A percentile compares a stretch with the other conserved stretches of the same genome.
phyloP scores from a whole-genome alignment of 2,329 filamentous ascomycete species.

The Pochonia chlamydosporia region DNA sequence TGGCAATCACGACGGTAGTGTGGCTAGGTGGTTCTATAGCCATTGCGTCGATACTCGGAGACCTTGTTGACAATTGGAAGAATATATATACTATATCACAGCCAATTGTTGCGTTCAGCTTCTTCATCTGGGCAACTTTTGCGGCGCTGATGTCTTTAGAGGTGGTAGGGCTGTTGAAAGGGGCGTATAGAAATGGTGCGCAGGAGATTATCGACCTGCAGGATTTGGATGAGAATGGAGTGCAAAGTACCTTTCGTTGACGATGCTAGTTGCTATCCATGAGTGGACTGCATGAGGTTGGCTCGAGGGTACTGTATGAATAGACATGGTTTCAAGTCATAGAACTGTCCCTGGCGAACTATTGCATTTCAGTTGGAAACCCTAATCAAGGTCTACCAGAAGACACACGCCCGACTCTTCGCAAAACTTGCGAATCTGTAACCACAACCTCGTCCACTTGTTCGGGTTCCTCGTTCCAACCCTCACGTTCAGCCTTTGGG shows the following conservation, averaged over 20 bases:
- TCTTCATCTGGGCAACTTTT: conserved; percentile 6
- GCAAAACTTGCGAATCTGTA: no score
- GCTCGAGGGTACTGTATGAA: no score
- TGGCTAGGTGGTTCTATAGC: conserved; percentile 7
- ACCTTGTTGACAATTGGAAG: neutral
- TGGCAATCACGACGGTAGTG: conserved; percentile 1
- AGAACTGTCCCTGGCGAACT: no score
- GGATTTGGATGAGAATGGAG: neutral
- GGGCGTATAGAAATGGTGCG: conserved; percentile 1
- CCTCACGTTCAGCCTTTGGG: conserved; percentile 29
- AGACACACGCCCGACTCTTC: no score
- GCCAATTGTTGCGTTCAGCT: conserved; percentile 6
- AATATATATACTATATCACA: neutral
- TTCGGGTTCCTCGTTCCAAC: conserved; percentile 15
- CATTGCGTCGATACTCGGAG: neutral
- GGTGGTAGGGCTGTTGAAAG: conserved; percentile 5
- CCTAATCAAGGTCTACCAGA: no score
- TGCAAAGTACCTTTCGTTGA: neutral
- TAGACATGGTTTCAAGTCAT: no score
- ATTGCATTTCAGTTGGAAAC: no score
- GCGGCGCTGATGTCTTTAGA: conserved; percentile 2
- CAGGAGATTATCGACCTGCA: neutral
- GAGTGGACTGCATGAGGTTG: no score
- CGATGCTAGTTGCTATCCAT: no score
- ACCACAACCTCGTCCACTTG: no score